phyloP scores from a whole-genome alignment of 2,329 filamentous ascomycete species.

The Teratosphaeria destructans region DNA sequence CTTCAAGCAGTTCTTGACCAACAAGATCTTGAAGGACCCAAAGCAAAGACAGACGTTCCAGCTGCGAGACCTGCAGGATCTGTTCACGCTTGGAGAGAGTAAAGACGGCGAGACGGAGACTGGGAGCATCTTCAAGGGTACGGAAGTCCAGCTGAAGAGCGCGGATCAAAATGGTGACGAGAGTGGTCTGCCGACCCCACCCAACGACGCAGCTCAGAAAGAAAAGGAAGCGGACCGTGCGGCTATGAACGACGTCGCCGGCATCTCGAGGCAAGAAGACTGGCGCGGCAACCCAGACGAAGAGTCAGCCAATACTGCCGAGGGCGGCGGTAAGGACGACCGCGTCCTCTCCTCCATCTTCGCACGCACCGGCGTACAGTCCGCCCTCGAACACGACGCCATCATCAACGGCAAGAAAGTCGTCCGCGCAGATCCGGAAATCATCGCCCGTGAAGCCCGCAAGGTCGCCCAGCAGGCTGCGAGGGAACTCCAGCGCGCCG shows the following conservation, averaged over 20 bases:
- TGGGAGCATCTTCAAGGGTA: conserved; percentile 75
- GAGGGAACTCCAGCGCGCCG: conserved; percentile 61
- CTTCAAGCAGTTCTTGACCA: conserved; percentile 95
- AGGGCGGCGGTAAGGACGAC: conserved; percentile 43
- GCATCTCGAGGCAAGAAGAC: conserved; percentile 35
- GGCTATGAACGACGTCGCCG: conserved; percentile 26
- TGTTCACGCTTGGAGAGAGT: conserved; percentile 69
- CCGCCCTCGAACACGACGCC: conserved; percentile 85
- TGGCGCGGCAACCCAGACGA: conserved; percentile 26
- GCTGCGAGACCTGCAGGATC: conserved; percentile 77
- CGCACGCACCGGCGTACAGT: conserved; percentile 72
- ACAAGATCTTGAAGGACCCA: conserved; percentile 89
- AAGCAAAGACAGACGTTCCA: conserved; percentile 90
- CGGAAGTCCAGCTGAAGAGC: conserved; percentile 56
- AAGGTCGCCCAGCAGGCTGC: conserved; percentile 70
- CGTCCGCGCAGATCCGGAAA: conserved; percentile 61
- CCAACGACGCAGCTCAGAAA: conserved; percentile 15
- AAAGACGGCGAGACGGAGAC: conserved; percentile 64
- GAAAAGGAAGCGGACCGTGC: conserved; percentile 3
- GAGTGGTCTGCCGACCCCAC: conserved; percentile 16
- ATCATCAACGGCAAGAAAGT: conserved; percentile 66
- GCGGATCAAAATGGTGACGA: conserved; percentile 25
- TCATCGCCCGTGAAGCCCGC: conserved; percentile 74
- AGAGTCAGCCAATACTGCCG: conserved; percentile 5
- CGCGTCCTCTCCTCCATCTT: conserved; percentile 86